A percentile compares a stretch with the other conserved stretches of the same genome.
These are phyloP conservation scores for Catunica adiposa DNA, from an alignment of 2,329 filamentous ascomycete genomes.

Conservation along the genomic window DNA sequence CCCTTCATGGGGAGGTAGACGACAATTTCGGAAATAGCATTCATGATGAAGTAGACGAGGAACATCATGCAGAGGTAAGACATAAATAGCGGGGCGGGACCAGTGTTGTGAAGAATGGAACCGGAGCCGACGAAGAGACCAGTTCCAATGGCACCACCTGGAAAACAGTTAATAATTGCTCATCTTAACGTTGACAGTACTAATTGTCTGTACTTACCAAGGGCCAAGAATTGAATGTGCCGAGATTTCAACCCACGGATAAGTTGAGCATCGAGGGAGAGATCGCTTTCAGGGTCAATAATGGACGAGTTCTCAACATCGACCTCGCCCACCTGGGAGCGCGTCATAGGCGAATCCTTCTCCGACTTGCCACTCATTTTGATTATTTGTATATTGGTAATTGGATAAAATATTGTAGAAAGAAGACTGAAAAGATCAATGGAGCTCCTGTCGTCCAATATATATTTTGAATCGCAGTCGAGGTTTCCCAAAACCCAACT, in stretches of 20 bases:
- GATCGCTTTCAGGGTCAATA: slow-evolving; percentile 15
- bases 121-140: slow-evolving; percentile 48
- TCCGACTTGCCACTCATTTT: background rate
- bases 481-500: no score
- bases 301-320: slow-evolving; percentile 6
- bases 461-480: no score
- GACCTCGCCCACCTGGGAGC: background rate
- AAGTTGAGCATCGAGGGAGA: slow-evolving; percentile 26
- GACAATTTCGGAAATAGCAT: slow-evolving; percentile 37
- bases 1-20: slow-evolving; percentile 38
- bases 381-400: no score
- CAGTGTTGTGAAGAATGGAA: slow-evolving; percentile 35
- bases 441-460: no score
- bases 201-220: slow-evolving; percentile 22
- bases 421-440: no score
- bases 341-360: background rate
- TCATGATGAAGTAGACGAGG: slow-evolving; percentile 38
- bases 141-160: slow-evolving; percentile 41
- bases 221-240: slow-evolving; percentile 44
- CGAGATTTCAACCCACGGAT: slow-evolving; percentile 41
- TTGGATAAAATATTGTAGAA: no score
- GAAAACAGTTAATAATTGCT: background rate
- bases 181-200: background rate
- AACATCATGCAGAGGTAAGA: slow-evolving; percentile 44
- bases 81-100: slow-evolving; percentile 53